Evolutionary conservation across 129 eudicot species (phyloP).

Genomic region (Pulicaria dysenterica): DNA sequence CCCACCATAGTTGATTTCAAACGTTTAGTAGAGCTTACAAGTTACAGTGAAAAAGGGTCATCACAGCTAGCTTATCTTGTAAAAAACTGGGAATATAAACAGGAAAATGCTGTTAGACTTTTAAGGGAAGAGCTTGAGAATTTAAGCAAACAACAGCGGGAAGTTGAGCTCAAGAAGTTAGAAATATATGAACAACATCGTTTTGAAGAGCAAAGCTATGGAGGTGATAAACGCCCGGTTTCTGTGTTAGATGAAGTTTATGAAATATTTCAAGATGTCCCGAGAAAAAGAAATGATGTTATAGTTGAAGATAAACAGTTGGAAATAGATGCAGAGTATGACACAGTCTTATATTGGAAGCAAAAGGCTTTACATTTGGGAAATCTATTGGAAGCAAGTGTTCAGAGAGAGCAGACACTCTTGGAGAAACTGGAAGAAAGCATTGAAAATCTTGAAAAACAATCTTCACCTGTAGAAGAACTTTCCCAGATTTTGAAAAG

Average conservation of each 20-base stretch:
- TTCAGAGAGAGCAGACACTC: conserved; percentile 73
- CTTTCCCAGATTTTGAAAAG: conserved; percentile 80
- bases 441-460: conserved; percentile 76
- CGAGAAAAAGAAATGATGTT: conserved; percentile 59
- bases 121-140: conserved; percentile 81
- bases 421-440: conserved; percentile 76
- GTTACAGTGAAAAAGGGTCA: conserved; percentile 82
- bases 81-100: conserved; percentile 85
- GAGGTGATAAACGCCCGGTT: conserved; percentile 65
- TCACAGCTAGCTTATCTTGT: conserved; percentile 73
- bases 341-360: conserved; percentile 77
- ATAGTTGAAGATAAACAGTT: conserved; percentile 55
- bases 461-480: conserved; percentile 90
- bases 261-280: conserved; percentile 61
- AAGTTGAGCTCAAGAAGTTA: conserved; percentile 78
- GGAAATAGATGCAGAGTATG: conserved; percentile 77
- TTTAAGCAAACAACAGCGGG: conserved; percentile 76
- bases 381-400: conserved; percentile 73
- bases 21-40: conserved; percentile 66
- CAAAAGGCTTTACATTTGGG: conserved; percentile 69
- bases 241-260: conserved; percentile 64
- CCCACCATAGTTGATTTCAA: conserved; percentile 66
- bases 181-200: conserved; percentile 83
- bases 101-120: conserved; percentile 80
- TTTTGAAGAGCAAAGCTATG: conserved; percentile 63